These are phyloP conservation scores for Tetrahymena elliotti DNA, from an alignment of 73 alveolate genomes.

Conservation along the genomic window DNA sequence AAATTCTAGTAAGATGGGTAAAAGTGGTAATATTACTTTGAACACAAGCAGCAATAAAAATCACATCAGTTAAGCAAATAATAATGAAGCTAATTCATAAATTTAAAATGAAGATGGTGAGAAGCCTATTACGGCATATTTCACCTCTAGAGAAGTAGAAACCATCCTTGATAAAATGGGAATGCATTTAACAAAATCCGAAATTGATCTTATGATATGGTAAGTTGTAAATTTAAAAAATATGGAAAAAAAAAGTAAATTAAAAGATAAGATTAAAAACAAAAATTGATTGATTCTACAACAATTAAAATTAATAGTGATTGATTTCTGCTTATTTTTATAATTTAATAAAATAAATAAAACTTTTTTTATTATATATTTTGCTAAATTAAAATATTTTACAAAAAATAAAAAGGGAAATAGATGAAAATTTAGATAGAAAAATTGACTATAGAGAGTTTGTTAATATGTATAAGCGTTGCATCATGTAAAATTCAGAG, in stretches of 20 bases:
- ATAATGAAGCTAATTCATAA: background rate
- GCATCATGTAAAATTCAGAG: slow-evolving; percentile 81
- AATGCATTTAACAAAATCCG: slow-evolving; percentile 59
- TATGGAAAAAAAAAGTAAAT: background rate
- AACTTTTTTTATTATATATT: too few relatives aligned
- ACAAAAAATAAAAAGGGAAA: slow-evolving; percentile 65
- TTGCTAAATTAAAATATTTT: background rate
- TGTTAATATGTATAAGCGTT: slow-evolving; percentile 88
- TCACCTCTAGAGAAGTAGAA: slow-evolving; percentile 22
- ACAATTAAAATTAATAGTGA: background rate
- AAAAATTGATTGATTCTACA: background rate
- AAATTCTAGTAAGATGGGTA: background rate
- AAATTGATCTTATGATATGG: slow-evolving; percentile 73
- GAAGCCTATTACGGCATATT: background rate
- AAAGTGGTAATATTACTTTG: background rate
- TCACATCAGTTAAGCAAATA: background rate
- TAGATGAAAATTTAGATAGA: slow-evolving; percentile 91
- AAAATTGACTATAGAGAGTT: slow-evolving; percentile 81
- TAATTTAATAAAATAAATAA: too few relatives aligned
- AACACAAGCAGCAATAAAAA: background rate
- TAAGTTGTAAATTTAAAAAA: slow-evolving; percentile 14
- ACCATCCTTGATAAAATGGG: slow-evolving; percentile 48
- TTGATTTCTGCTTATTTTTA: background rate
- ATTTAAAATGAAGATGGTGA: background rate
- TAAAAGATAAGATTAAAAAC: too few relatives aligned